phyloP scores from a whole-genome alignment of 768 basidiomycete genomes.

The Gymnopilus junonius region DNA sequence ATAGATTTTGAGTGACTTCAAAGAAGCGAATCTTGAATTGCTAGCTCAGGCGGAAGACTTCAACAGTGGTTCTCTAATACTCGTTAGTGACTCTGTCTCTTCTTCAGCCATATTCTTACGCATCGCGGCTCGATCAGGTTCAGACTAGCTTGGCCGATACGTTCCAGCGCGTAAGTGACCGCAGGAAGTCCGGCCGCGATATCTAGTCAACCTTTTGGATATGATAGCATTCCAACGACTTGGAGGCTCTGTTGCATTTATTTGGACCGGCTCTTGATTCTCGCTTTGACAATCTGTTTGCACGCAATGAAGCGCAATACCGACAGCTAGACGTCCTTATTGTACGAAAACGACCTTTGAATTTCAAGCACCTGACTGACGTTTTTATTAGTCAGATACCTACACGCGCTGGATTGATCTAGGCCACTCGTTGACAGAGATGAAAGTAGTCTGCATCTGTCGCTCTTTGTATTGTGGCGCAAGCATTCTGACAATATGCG shows the following conservation, averaged over 20 bases:
- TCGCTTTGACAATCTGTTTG: slow-evolving; percentile 13
- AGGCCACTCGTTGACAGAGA: slow-evolving; percentile 5
- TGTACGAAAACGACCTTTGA: slow-evolving; percentile 2
- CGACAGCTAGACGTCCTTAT: slow-evolving; percentile 8
- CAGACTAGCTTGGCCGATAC: slow-evolving; percentile 3
- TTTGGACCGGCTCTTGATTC: slow-evolving; percentile 2
- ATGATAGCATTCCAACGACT: slow-evolving; percentile 15
- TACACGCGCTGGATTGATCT: slow-evolving; percentile 16
- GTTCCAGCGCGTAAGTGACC: slow-evolving; percentile 3
- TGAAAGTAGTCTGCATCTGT: slow-evolving; percentile 14
- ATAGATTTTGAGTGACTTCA: slow-evolving; percentile 10
- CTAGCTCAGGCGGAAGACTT: neutral
- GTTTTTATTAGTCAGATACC: slow-evolving; percentile 10
- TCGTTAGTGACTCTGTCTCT: neutral
- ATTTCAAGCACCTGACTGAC: neutral
- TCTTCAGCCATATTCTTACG: neutral
- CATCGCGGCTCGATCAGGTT: slow-evolving; percentile 6
- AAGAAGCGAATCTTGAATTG: neutral
- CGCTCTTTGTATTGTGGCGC: neutral
- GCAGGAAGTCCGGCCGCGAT: neutral
- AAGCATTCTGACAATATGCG: neutral
- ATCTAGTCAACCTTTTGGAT: neutral
- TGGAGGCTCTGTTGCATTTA: slow-evolving; percentile 6
- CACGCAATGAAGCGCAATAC: slow-evolving; percentile 10
- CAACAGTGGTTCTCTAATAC: neutral